Evolutionary conservation across 2,329 filamentous ascomycete species (phyloP).

Genomic region (Biscogniauxia sp.): DNA sequence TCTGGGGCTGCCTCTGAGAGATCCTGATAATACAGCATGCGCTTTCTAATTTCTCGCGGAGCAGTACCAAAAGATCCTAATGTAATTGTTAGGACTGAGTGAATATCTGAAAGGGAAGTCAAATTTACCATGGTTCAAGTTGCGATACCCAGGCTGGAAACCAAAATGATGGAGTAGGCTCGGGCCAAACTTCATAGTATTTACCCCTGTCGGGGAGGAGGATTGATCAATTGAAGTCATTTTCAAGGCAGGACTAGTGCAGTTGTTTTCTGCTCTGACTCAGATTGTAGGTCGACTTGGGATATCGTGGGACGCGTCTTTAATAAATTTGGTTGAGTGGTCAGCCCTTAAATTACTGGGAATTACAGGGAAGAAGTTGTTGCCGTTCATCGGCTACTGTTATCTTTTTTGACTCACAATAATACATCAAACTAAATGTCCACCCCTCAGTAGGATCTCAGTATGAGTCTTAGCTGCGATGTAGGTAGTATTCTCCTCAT

Average conservation of each 20-base stretch:
- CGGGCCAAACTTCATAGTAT: conserved; percentile 42
- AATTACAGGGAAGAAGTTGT: not conserved
- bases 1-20: conserved; percentile 68
- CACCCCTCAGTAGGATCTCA: too few relatives aligned
- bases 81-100: conserved; percentile 2
- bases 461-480: too few relatives aligned
- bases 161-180: conserved; percentile 63
- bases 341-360: not conserved
- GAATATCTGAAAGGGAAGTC: not conserved
- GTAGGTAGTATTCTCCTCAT: too few relatives aligned
- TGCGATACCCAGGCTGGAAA: conserved; percentile 65
- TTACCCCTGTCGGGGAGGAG: not conserved
- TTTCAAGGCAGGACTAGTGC: not conserved
- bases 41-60: conserved; percentile 59
- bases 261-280: not conserved
- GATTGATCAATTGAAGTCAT: not conserved
- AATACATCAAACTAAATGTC: not conserved
- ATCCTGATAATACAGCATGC: conserved; percentile 64
- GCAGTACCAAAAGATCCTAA: conserved; percentile 77
- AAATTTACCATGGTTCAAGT: conserved; percentile 72
- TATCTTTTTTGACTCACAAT: not conserved
- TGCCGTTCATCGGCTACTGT: not conserved
- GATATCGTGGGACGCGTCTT: too few relatives aligned
- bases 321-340: not conserved
- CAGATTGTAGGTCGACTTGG: not conserved